Percentiles rank a stretch among this genome's conserved stretches.
Conservation (phyloP, 331 rosid species). For the Phaseolus coccineus region DNA sequence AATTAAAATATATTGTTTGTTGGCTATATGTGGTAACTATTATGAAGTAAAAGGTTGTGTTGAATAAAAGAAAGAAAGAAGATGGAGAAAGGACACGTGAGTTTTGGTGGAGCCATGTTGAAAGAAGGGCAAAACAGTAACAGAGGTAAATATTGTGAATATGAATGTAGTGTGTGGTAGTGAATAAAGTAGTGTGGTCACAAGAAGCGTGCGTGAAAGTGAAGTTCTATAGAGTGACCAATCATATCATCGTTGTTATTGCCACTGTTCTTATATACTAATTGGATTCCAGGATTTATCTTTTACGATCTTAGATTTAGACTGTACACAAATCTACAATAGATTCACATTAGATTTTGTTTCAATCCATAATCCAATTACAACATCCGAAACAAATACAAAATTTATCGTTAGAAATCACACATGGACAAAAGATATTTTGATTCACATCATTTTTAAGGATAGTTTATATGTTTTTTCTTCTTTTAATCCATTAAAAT, state of each 20-base stretch:
- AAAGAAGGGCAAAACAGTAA: slow-evolving; percentile 6
- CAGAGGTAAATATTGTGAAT: slow-evolving; percentile 25
- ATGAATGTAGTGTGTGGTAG: neutral
- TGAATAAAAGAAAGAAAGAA: neutral
- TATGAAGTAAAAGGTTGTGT: neutral
- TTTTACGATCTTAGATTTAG: slow-evolving; percentile 3
- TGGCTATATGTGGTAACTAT: neutral
- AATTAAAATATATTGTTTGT: neutral
- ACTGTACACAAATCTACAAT: neutral
- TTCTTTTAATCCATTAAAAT: too few species aligned
- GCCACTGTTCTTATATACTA: neutral
- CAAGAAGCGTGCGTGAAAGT: slow-evolving; percentile 29
- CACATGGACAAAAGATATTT: too few species aligned
- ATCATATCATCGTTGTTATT: neutral
- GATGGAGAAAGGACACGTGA: slow-evolving; percentile 34
- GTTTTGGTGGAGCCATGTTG: slow-evolving; percentile 16
- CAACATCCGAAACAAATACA: too few species aligned
- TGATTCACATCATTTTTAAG: too few species aligned
- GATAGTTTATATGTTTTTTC: too few species aligned
- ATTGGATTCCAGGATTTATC: slow-evolving; percentile 11
- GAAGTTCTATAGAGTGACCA: neutral
- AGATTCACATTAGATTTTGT: slow-evolving; percentile 15
- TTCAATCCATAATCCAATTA: neutral
- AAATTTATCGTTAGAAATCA: too few species aligned
- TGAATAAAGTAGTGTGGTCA: slow-evolving; percentile 21